Evolutionary conservation across 192 early-diverging fungal genomes (phyloP).

Genomic region (Coemansia sp.): DNA sequence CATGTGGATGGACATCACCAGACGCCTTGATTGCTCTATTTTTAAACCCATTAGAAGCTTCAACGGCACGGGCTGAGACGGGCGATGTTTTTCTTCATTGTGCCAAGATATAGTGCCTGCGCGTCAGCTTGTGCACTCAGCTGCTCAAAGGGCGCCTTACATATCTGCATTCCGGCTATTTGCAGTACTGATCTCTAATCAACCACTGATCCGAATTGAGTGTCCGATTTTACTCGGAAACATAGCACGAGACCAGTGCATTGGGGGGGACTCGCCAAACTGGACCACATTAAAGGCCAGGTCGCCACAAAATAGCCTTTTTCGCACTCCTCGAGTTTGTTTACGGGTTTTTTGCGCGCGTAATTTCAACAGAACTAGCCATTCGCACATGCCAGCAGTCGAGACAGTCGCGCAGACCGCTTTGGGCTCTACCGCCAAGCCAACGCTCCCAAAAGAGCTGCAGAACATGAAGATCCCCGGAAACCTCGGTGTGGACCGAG

Average conservation of each 20-base stretch:
- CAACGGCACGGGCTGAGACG: neutral
- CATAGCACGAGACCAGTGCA: too few relatives aligned
- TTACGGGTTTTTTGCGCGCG: neutral
- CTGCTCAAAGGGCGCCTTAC: neutral
- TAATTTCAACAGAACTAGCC: neutral
- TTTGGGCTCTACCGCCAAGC: neutral
- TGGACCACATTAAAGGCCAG: neutral
- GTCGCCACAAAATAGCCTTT: neutral
- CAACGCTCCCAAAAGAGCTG: slow-evolving; percentile 9
- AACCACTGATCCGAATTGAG: neutral
- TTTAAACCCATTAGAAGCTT: neutral
- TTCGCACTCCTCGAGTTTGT: neutral
- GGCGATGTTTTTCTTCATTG: neutral
- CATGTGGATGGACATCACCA: neutral
- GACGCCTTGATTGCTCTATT: neutral
- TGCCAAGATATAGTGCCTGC: neutral
- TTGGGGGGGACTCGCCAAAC: neutral
- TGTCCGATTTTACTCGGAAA: neutral
- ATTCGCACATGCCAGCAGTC: neutral
- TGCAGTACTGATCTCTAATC: neutral
- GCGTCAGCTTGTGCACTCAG: neutral
- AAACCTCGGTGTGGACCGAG: slow-evolving; percentile 14
- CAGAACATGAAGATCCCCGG: slow-evolving; percentile 15
- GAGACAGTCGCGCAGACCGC: neutral
- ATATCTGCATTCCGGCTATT: neutral